Base-by-base conservation (phyloP, 2,329 filamentous ascomycete genomes). In the Alternaria atra region DNA sequence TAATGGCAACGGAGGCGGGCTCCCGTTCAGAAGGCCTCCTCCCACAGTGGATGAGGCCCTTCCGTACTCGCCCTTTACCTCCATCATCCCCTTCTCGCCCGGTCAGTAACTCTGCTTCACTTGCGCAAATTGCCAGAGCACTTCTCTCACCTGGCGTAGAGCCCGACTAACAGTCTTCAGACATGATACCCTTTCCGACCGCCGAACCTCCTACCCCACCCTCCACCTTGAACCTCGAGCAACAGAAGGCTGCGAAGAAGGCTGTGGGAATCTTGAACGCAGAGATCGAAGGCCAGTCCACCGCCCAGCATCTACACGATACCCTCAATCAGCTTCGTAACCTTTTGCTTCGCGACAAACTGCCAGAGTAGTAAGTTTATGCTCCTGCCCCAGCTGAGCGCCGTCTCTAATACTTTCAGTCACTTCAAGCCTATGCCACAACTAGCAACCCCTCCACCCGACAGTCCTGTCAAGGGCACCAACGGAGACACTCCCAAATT, bases 51-150 rank as follows among this genome's bases (percentile, higher is more conserved):
- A 90, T 58, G 91, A 95, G 73, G 91, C 91, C 30, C 83, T 95
- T 46, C 90, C 91, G n/a, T 94, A 89, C 79, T 92, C 91, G 52
- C 92, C 92, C 25, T 90, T 94, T 75, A 91, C 90, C 50, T 93
- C 91, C 4, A 90, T 94, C 50, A 85, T 92, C 53, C 91, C 92
- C 3, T 92, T 94, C 77, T 87, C 91, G 76, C 86, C 91, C 67
- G 89, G 92, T 93, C 79, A 67, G 81, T 78, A 60, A 20, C 52
- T 37, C 60, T 59, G 52, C 63, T 62, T 72, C 65, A 73, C 70
- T 48, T 57, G 17, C 34, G 52, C 55, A 52, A 48, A 17, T 27
- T 44, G 47, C 50, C 56, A 55, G 51, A 9, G 42, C 58, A 25
- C 44, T 27, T 39, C 55, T 65, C 65, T 72, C 63, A 73, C 55